phyloP scores from a whole-genome alignment of 2,329 filamentous ascomycete genomes.

The Aspergillus sp. region DNA sequence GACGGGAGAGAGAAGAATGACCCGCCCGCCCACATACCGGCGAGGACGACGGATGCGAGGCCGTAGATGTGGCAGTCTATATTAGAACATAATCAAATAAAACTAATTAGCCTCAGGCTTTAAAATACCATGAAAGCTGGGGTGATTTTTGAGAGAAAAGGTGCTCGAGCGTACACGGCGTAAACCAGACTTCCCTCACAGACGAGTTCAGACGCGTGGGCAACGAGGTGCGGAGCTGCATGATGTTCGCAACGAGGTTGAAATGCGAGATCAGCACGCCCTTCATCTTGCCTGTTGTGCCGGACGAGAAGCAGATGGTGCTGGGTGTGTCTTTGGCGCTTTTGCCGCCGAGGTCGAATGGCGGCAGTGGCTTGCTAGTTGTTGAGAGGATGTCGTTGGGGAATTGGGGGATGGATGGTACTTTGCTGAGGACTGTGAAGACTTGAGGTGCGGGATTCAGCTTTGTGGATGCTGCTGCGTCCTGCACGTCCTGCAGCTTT shows the following conservation, averaged over 20 bases:
- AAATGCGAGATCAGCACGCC: slow-evolving; percentile 76
- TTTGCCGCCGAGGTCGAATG: slow-evolving; percentile 21
- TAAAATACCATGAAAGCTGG: too few species aligned
- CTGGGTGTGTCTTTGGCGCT: slow-evolving; percentile 20
- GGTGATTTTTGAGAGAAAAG: too few species aligned
- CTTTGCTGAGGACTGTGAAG: slow-evolving; percentile 5
- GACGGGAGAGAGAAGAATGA: neutral
- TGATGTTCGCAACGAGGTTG: slow-evolving; percentile 72
- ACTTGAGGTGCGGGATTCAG: neutral
- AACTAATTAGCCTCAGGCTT: neutral
- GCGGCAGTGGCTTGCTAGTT: slow-evolving; percentile 6
- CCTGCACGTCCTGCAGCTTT: slow-evolving; percentile 19
- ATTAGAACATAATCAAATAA: neutral
- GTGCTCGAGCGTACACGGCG: slow-evolving; percentile 21
- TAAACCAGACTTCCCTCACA: slow-evolving; percentile 22
- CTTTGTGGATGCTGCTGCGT: slow-evolving; percentile 4
- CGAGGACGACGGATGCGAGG: slow-evolving; percentile 14
- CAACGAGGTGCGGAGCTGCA: slow-evolving; percentile 19
- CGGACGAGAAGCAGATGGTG: slow-evolving; percentile 63
- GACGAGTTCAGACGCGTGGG: slow-evolving; percentile 15
- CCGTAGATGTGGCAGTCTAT: slow-evolving; percentile 23
- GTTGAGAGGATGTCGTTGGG: too few species aligned
- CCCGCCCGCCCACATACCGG: slow-evolving; percentile 21
- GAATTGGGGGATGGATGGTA: neutral
- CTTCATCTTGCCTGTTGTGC: slow-evolving; percentile 82